A percentile compares a stretch with the other conserved stretches of the same genome.
phyloP scores from a whole-genome alignment of 225 moss, liverwort and hornwort genomes.

The Straminergon stramineum region DNA sequence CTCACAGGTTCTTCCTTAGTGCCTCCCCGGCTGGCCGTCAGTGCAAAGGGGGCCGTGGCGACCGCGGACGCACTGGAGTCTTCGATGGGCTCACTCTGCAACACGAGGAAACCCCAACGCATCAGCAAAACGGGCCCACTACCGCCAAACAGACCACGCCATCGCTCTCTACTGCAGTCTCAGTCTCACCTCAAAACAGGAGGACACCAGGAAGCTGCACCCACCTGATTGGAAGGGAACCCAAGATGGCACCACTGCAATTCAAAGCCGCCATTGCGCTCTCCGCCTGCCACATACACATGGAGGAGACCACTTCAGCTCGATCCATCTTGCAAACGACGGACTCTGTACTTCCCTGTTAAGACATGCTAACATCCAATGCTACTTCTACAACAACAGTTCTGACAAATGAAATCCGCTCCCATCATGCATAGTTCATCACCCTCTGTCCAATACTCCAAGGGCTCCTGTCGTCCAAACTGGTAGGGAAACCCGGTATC shows the following conservation, averaged over 20 bases:
- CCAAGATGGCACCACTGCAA: slow-evolving; percentile 96
- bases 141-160: not conserved
- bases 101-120: not conserved
- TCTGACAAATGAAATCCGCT: not conserved
- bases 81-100: slow-evolving; percentile 98
- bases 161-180: not conserved
- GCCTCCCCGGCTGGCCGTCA: slow-evolving; percentile 9
- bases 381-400: not conserved
- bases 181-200: not conserved
- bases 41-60: slow-evolving; percentile 76
- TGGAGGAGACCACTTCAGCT: not conserved
- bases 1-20: not conserved
- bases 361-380: not conserved
- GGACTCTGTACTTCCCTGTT: not conserved
- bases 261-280: slow-evolving; percentile 97
- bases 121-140: not conserved
- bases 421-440: not conserved
- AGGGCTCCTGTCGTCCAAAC: not conserved
- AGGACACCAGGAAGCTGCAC: not conserved
- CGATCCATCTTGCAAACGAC: not conserved
- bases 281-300: slow-evolving; percentile 57
- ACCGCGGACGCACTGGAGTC: slow-evolving; percentile 95
- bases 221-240: slow-evolving; percentile 91
- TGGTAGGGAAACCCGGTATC: not conserved
- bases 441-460: not conserved